Base-by-base conservation (phyloP, 805 yeast species). In the Yamadazyma laniorum region DNA sequence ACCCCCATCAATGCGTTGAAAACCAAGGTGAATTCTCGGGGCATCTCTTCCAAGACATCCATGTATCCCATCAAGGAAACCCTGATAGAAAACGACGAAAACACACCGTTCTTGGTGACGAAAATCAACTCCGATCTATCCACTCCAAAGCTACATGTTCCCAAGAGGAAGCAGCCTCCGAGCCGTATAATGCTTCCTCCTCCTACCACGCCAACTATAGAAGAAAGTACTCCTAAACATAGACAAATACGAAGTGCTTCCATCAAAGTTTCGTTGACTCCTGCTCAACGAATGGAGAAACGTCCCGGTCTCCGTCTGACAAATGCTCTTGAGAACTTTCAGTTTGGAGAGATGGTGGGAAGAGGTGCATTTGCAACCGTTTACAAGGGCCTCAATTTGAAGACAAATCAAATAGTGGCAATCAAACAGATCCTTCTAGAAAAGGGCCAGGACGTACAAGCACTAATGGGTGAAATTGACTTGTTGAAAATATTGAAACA, bases 291-390 rank as follows among this genome's bases (percentile, higher is more conserved):
- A 22, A 49, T 72, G 19, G 79, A 74, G 44, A 72, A 72, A 44
- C 55, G 49, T 18, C 63, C 67, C 0, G 71, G 72, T 0, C 59
- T 49, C 16, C 50, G 72, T 35, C 54, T 63, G 56, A 41, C 51
- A 22, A 64, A 63, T 47, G 75, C 72, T 2, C 58, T 73, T 15
- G 76, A 71, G 30, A 71, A 71, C 37, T 79, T 75, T 51, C 66
- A 67, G 19, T 66, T 81, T 49, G 68, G 72, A 33, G 83, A 79
- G 33, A 73, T 82, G 25, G 68, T 93, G 2, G 99, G 98, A 3
- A 77, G 77, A 43, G 99, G 99, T 2, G 97, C 97, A 0, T 89
- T 80, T 56, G 98, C 97, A 1, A 76, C 77, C 27, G 97, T 91
- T 3, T 89, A 82, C 59, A 74, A 76, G 42, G 96, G 91, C 0